phyloP scores from a whole-genome alignment of 2,329 filamentous ascomycete species.

The Fusarium pseudoanthophilum region DNA sequence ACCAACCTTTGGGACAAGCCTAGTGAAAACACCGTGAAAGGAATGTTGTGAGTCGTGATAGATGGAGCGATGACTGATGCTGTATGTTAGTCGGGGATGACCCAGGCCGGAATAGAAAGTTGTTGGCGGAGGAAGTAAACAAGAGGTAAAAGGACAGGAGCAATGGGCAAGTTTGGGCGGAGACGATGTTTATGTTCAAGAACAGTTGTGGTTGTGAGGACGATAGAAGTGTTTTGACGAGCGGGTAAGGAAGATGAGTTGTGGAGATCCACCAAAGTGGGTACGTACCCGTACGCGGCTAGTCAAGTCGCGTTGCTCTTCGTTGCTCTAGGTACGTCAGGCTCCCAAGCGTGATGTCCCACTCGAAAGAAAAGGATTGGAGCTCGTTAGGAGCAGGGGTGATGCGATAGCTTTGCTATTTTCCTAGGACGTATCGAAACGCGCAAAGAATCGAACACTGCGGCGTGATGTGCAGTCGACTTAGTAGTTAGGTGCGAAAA shows the following conservation, averaged over 20 bases:
- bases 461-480: slow-evolving; percentile 15
- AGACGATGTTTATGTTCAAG: slow-evolving; percentile 51
- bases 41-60: slow-evolving; percentile 50
- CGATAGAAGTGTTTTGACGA: slow-evolving; percentile 53
- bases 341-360: slow-evolving; percentile 44
- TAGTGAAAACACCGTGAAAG: slow-evolving; percentile 51
- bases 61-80: slow-evolving; percentile 44
- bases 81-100: slow-evolving; percentile 45
- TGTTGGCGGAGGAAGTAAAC: slow-evolving; percentile 37
- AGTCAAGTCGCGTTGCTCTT: slow-evolving; percentile 46
- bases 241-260: slow-evolving; percentile 48
- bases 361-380: slow-evolving; percentile 43
- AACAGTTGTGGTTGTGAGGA: slow-evolving; percentile 47
- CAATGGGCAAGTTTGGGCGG: slow-evolving; percentile 41
- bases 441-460: slow-evolving; percentile 27
- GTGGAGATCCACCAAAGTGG: slow-evolving; percentile 40
- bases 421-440: slow-evolving; percentile 37
- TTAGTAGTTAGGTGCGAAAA: slow-evolving; percentile 1
- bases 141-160: slow-evolving; percentile 41
- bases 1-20: slow-evolving; percentile 51
- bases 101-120: slow-evolving; percentile 28
- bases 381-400: slow-evolving; percentile 19
- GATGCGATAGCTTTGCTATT: slow-evolving; percentile 22
- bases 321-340: slow-evolving; percentile 48
- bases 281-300: slow-evolving; percentile 49